Conservation (phyloP, 495 filamentous ascomycete species). For the Trichoderma parareesei region DNA sequence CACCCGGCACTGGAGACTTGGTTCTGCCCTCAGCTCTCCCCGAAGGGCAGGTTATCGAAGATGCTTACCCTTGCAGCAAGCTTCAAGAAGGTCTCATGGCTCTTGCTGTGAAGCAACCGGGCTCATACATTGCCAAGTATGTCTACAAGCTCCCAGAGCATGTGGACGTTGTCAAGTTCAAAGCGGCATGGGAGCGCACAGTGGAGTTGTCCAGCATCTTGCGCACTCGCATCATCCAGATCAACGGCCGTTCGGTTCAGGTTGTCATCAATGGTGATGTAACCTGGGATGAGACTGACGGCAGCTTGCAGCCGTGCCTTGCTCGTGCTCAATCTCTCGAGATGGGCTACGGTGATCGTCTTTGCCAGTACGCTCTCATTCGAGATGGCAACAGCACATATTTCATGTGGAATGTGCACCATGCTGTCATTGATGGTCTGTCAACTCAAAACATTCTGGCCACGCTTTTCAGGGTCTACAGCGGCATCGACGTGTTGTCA, state of each 20-base stretch:
- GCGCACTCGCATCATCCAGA: slow-evolving; percentile 40
- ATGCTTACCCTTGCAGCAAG: slow-evolving; percentile 41
- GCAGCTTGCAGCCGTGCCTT: slow-evolving; percentile 10
- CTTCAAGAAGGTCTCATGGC: slow-evolving; percentile 46
- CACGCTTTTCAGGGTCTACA: background rate
- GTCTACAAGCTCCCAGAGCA: slow-evolving; percentile 32
- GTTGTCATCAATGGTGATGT: slow-evolving; percentile 16
- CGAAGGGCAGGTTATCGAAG: background rate
- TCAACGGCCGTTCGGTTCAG: slow-evolving; percentile 16
- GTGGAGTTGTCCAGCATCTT: slow-evolving; percentile 53
- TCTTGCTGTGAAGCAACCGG: slow-evolving; percentile 30
- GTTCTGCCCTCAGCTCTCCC: background rate
- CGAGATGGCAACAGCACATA: slow-evolving; percentile 9
- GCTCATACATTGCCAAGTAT: slow-evolving; percentile 34
- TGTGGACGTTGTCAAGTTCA: slow-evolving; percentile 35
- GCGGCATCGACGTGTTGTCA: background rate
- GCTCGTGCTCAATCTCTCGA: background rate
- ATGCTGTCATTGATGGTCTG: background rate
- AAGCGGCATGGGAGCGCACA: slow-evolving; percentile 42
- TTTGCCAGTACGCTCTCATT: background rate
- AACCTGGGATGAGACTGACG: slow-evolving; percentile 12
- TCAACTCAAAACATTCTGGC: background rate
- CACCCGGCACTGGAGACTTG: background rate
- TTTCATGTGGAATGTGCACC: slow-evolving; percentile 13
- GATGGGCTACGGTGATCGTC: slow-evolving; percentile 4